Conservation (phyloP, 208 protist species). For the Acanthamoeba castellanii region DNA sequence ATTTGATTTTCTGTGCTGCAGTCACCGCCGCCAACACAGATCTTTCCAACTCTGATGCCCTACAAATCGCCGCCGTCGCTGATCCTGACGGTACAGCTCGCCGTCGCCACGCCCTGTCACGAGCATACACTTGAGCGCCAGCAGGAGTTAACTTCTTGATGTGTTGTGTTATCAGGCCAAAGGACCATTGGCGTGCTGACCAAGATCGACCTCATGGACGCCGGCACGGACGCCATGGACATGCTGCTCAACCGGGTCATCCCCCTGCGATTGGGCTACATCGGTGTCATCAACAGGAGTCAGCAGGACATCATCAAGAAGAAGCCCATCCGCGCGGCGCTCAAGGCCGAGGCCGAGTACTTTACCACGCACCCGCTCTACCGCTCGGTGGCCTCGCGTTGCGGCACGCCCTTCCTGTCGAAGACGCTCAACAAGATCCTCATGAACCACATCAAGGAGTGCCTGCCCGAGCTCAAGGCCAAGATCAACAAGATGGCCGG, state of each 20-base stretch:
- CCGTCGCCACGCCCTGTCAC: background rate
- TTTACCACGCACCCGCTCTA: slow-evolving; percentile 88
- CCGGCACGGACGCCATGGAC: slow-evolving; percentile 97
- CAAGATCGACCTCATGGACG: slow-evolving; percentile 98
- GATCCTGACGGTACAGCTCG: slow-evolving; percentile 93
- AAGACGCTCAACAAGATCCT: slow-evolving; percentile 95
- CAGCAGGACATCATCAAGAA: slow-evolving; percentile 97
- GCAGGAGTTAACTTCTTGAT: too few species aligned
- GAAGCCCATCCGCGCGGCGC: slow-evolving; percentile 88
- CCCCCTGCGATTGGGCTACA: slow-evolving; percentile 96
- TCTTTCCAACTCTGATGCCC: slow-evolving; percentile 98
- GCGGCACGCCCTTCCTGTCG: slow-evolving; percentile 94
- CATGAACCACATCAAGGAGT: slow-evolving; percentile 96
- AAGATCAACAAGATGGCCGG: slow-evolving; percentile 90
- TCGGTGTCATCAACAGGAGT: slow-evolving; percentile 98
- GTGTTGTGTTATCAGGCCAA: slow-evolving; percentile 86
- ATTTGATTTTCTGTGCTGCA: slow-evolving; percentile 61
- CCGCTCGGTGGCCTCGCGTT: slow-evolving; percentile 57
- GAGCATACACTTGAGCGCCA: too few species aligned
- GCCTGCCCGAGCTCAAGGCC: slow-evolving; percentile 95
- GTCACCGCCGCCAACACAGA: slow-evolving; percentile 99
- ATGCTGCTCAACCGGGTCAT: slow-evolving; percentile 95
- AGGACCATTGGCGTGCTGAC: slow-evolving; percentile 99
- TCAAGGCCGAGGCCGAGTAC: slow-evolving; percentile 94
- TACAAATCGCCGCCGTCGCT: slow-evolving; percentile 97